Base-by-base conservation (phyloP, 2,329 filamentous ascomycete species). In the Talaromyces verruculosus region DNA sequence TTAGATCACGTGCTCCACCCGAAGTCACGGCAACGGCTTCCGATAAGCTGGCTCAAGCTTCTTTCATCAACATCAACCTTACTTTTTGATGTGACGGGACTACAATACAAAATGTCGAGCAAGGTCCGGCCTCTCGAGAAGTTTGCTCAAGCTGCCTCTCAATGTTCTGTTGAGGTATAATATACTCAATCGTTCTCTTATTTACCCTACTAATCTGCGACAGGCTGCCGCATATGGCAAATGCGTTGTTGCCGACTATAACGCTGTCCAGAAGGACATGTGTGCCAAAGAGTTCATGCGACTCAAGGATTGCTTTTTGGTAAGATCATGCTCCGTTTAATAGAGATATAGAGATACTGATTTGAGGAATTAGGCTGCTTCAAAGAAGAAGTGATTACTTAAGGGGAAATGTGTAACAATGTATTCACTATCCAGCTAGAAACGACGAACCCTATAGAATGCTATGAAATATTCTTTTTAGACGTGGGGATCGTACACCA, bases 191-290 rank as follows among this genome's bases (percentile, higher is more conserved):
- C 35, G 11, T 30, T 53, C 22, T 25, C n/a, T n/a, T n/a, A 35
- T 47, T 25, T 37, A 17, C 25, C 4, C 11, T 37, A 15, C 35
- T 28, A 51, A 43, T 62, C 43, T 49, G 37, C 49, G 64, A 65
- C 69, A 98, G 94, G 90, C 92, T 62, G 84, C 92, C 2, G 83
- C 87, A 13, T 99, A 98, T 74, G 95, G 94, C 70, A 93, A 93
- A 83, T 99, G 95, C 76, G 89, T 99, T 69, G 86, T 94, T 61
- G 87, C 88, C 45, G 94, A 98, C 75, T 98, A 96, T 80, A 94
- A 94, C 75, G 87, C 92, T 3, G 87, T 97, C 2, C 87, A 93
- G 72, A 96, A 96, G 75, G 92, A 97, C 75, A 95, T 95, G 83
- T 99, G 95, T 74, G 84, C 85, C 4, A 88, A 87, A 66, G 93